Percentiles rank a stretch among this genome's conserved stretches.
These are phyloP conservation scores for Anthracocystis setariae DNA, from an alignment of 1,284 basidiomycete genomes.

Conservation along the genomic window DNA sequence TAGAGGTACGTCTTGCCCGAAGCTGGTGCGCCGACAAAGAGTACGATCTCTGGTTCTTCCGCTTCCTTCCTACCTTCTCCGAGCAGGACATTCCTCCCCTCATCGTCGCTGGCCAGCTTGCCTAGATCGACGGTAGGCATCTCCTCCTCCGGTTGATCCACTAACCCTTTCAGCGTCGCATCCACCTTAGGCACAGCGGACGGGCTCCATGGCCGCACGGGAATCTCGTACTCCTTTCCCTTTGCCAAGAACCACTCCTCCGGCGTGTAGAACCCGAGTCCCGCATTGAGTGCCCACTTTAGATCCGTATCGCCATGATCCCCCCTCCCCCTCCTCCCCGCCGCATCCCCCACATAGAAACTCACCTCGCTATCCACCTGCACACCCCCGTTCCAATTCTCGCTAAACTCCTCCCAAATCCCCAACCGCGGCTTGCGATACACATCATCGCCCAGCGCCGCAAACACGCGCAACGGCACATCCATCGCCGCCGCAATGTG, in stretches of 20 bases:
- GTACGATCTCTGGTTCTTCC: conserved; percentile 72
- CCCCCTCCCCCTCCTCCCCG: conserved; percentile 42
- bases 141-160: conserved; percentile 18
- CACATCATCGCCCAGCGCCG: conserved; percentile 51
- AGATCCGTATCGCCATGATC: conserved; percentile 63
- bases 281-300: conserved; percentile 64
- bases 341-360: conserved; percentile 66
- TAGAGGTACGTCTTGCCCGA: conserved; percentile 88
- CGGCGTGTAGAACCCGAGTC: conserved; percentile 59
- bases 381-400: conserved; percentile 29
- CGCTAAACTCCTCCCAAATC: conserved; percentile 42
- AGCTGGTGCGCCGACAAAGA: conserved; percentile 88
- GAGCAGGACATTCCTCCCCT: not conserved
- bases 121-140: conserved; percentile 18
- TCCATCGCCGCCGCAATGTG: conserved; percentile 46
- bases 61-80: conserved; percentile 1
- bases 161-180: conserved; percentile 15
- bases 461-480: conserved; percentile 54
- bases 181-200: not conserved
- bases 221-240: conserved; percentile 26
- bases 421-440: conserved; percentile 60
- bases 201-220: conserved; percentile 26
- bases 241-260: conserved; percentile 59
- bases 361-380: conserved; percentile 28
- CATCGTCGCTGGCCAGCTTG: conserved; percentile 1